Conservation (phyloP, 2,329 filamentous ascomycete genomes). For the Aspergillus clavatus region DNA sequence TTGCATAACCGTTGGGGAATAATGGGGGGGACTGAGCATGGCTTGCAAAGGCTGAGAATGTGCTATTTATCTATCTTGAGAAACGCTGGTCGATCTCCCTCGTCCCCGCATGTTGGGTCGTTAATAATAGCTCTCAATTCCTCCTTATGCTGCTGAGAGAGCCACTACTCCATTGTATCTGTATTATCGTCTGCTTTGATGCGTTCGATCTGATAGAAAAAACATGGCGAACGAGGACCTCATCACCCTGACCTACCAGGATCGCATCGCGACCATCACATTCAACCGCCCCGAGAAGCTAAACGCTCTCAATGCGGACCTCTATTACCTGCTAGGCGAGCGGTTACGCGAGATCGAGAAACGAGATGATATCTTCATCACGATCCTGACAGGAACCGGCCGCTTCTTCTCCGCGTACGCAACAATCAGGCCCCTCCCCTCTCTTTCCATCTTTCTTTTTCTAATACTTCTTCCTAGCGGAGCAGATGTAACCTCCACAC, state of each 20-base stretch:
- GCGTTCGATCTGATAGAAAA: not conserved
- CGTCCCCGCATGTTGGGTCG: not conserved
- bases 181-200: not conserved
- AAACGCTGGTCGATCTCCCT: conserved; percentile 2
- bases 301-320: conserved; percentile 67
- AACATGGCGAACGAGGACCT: conserved; percentile 39
- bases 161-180: not conserved
- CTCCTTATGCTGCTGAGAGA: not conserved
- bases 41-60: not conserved
- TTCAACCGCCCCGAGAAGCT: conserved; percentile 83
- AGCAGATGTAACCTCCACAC: conserved; percentile 65
- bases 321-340: conserved; percentile 73
- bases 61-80: not conserved
- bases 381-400: conserved; percentile 76
- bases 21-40: not conserved
- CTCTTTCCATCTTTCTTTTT: not conserved
- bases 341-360: conserved; percentile 71
- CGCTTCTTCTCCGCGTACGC: conserved; percentile 78
- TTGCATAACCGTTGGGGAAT: not conserved
- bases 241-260: conserved; percentile 59
- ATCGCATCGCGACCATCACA: conserved; percentile 75
- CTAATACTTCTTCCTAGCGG: conserved; percentile 50
- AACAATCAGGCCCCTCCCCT: conserved; percentile 23
- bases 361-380: conserved; percentile 76
- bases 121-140: not conserved